phyloP scores from a whole-genome alignment of 2,329 filamentous ascomycete genomes.

The Fusarium fujikuroi region DNA sequence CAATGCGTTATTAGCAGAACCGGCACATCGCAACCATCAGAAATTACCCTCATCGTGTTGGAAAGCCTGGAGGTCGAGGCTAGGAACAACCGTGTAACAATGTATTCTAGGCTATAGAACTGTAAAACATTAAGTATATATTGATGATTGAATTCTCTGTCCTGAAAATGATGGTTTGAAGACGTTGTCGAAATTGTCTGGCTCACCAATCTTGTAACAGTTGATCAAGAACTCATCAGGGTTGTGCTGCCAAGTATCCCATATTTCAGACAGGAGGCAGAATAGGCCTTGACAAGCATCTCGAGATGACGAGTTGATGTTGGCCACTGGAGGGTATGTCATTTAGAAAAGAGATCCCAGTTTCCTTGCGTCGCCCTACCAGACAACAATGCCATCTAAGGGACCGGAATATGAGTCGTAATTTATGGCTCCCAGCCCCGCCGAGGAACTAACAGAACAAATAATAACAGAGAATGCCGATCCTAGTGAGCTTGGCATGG shows the following conservation, averaged over 20 bases:
- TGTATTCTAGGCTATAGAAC: conserved; percentile 44
- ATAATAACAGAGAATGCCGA: conserved; percentile 6
- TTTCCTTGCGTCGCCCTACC: background rate
- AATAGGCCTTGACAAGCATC: background rate
- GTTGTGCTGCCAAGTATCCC: background rate
- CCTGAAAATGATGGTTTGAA: background rate
- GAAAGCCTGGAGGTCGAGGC: conserved; percentile 22
- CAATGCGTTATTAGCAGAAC: conserved; percentile 40
- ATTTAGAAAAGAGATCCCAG: background rate
- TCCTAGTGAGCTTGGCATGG: background rate
- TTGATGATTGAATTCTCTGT: conserved; percentile 3
- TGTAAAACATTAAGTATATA: conserved; percentile 31
- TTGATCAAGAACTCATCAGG: background rate
- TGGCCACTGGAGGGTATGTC: background rate
- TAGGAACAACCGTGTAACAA: conserved; percentile 41
- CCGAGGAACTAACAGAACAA: conserved; percentile 16
- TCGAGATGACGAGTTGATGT: background rate
- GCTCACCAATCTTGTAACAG: background rate
- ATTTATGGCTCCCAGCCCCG: background rate
- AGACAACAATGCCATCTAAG: background rate
- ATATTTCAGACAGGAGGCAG: background rate
- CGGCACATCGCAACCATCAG: conserved; percentile 4
- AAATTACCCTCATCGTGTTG: conserved; percentile 26
- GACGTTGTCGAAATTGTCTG: too few relatives aligned
- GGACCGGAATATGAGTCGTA: background rate